Base-by-base conservation (phyloP, 306 rosid genomes). In the Cucumis melo region DNA sequence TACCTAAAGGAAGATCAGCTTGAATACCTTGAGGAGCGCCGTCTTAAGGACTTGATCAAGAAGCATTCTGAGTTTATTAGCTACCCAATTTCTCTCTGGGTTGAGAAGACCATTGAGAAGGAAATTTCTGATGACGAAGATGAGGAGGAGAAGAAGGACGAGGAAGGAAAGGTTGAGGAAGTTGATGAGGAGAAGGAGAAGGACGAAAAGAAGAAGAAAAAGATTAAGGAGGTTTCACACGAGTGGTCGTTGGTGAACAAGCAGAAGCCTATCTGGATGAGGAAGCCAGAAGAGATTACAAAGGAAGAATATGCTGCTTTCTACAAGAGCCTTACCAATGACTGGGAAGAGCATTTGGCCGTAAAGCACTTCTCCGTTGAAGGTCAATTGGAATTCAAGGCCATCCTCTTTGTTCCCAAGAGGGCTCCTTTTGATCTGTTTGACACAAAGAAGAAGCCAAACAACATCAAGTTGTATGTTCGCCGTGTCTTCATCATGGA, bases 291-390 rank as follows among this genome's bases (percentile, higher is more conserved):
- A 56, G 82, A 82, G 51, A 78, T 82, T 27, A 74, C 74, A 2
- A 82, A 74, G 74, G 85, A 82, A 13, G 85, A 78, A 65, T 82
- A 82, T 38, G 82, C 80, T 15, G 65, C 80, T 3, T 82, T 82
- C 50, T 82, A 78, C 77, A 82, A 74, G 80, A 78, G 85, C 76
- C 75, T 82, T 8, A 82, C 81, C 36, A 82, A 82, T 32, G 84
- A 81, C 42, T 81, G 81, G 85, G 85, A 82, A 21, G 85, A 82
- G 16, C 81, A 78, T 27, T 29, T 53, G 55, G 74, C 58, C 4
- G 82, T 75, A 1, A 82, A 82, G 67, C 82, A 82, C 79, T 82
- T 82, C 73, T 82, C 82, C 8, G 77, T 82, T 0, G 85, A 82
- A 74, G 85, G 81, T 46, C 79, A 78, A 51, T 62, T 82, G 2